Percentiles rank a stretch among this genome's conserved stretches.
Conservation (phyloP, 2,329 filamentous ascomycete genomes). For the Cephalotrichum gorgonifer region DNA sequence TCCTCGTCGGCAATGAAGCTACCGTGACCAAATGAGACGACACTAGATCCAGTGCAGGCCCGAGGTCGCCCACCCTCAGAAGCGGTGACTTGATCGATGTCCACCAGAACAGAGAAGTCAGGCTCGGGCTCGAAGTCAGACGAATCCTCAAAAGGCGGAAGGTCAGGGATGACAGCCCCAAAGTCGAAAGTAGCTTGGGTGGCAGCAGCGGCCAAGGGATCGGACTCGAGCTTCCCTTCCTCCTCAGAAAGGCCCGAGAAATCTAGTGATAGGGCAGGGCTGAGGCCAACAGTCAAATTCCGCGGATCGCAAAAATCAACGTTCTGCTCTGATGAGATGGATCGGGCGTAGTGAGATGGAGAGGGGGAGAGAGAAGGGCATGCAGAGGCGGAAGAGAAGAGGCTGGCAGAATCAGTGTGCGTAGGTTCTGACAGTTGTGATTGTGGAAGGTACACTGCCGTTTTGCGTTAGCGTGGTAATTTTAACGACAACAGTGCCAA, state of each 20-base stretch:
- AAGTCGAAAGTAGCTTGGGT: slow-evolving; percentile 39
- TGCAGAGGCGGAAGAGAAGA: slow-evolving; percentile 57
- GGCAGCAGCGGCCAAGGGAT: slow-evolving; percentile 12
- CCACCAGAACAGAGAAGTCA: slow-evolving; percentile 69
- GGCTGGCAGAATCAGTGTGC: slow-evolving; percentile 36
- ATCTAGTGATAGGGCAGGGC: slow-evolving; percentile 43
- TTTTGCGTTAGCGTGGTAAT: slow-evolving; percentile 7
- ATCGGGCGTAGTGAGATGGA: slow-evolving; percentile 66
- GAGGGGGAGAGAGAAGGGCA: slow-evolving; percentile 84
- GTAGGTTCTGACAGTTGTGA: slow-evolving; percentile 1
- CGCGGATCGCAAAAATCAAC: slow-evolving; percentile 87
- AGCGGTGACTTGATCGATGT: slow-evolving; percentile 39
- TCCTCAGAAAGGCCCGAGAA: slow-evolving; percentile 58
- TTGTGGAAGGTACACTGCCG: slow-evolving; percentile 32
- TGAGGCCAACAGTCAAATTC: slow-evolving; percentile 65
- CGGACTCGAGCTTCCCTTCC: slow-evolving; percentile 41
- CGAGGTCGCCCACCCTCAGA: slow-evolving; percentile 60
- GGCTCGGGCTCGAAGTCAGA: slow-evolving; percentile 88
- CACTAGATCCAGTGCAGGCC: slow-evolving; percentile 57
- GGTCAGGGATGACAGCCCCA: slow-evolving; percentile 34
- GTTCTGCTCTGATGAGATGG: slow-evolving; percentile 58
- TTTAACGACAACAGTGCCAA: neutral
- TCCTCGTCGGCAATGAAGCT: slow-evolving; percentile 68
- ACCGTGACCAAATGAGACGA: slow-evolving; percentile 61
- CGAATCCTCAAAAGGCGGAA: slow-evolving; percentile 72